These are phyloP conservation scores for Fusarium annulatum DNA, from an alignment of 2,329 filamentous ascomycete genomes.

Conservation along the genomic window DNA sequence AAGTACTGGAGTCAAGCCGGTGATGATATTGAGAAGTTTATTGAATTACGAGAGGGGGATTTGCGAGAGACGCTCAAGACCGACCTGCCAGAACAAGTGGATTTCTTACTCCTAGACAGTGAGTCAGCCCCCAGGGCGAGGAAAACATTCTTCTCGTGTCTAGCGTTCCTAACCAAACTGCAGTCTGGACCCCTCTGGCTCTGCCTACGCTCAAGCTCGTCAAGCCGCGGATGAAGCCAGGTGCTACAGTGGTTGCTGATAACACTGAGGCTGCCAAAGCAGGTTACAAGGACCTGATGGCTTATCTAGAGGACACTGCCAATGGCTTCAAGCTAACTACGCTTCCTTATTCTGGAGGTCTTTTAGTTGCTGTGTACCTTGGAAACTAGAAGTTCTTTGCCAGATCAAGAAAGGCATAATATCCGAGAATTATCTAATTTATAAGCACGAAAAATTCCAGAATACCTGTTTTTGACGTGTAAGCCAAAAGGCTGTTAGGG, in stretches of 20 bases:
- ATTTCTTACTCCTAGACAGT: slow-evolving; percentile 71
- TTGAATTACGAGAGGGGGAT: slow-evolving; percentile 69
- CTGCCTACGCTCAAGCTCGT: slow-evolving; percentile 63
- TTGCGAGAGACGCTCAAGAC: slow-evolving; percentile 63
- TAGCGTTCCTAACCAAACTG: neutral
- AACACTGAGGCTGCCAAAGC: slow-evolving; percentile 55
- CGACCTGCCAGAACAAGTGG: slow-evolving; percentile 60
- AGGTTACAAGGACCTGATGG: slow-evolving; percentile 60
- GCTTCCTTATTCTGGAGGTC: slow-evolving; percentile 46
- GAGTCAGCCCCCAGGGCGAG: slow-evolving; percentile 45
- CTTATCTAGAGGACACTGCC: slow-evolving; percentile 55
- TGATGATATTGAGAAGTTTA: slow-evolving; percentile 58
- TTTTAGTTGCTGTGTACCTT: slow-evolving; percentile 42
- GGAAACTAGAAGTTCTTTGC: slow-evolving; percentile 6
- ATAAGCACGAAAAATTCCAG: neutral
- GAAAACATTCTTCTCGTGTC: neutral
- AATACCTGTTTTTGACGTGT: neutral
- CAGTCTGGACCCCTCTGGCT: slow-evolving; percentile 67
- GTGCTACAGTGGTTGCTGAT: slow-evolving; percentile 62
- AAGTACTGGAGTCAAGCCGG: slow-evolving; percentile 65
- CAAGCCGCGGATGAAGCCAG: slow-evolving; percentile 56
- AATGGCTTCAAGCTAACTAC: slow-evolving; percentile 60
- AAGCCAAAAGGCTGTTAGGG: neutral
- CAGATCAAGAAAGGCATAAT: neutral
- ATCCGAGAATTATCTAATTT: neutral